These are phyloP conservation scores for Ephemerocybe angulata DNA, from an alignment of 768 basidiomycete species.

Conservation along the genomic window DNA sequence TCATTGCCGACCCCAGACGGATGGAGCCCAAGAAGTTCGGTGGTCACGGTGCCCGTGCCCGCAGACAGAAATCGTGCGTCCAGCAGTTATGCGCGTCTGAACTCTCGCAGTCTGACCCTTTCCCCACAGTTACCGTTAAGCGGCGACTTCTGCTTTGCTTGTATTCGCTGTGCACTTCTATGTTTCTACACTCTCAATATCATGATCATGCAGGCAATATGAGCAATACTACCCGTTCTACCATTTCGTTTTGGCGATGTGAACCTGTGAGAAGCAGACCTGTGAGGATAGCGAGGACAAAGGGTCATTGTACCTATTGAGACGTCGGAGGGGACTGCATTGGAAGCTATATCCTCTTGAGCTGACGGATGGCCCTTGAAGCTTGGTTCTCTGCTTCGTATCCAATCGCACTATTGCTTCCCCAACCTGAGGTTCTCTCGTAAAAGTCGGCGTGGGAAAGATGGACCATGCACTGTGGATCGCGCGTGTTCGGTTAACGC, in stretches of 20 bases:
- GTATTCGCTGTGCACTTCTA: constrained; percentile 44
- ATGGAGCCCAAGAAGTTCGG: constrained; percentile 99
- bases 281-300: no score
- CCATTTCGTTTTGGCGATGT: neutral
- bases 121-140: constrained; percentile 72
- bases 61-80: constrained; percentile 91
- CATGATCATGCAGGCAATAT: constrained; percentile 22
- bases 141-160: constrained; percentile 30
- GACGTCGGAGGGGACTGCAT: neutral
- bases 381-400: no score
- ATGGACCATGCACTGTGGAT: no score
- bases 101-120: constrained; percentile 12
- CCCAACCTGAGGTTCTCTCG: no score
- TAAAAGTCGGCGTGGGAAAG: neutral
- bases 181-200: constrained; percentile 34
- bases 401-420: no score
- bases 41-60: constrained; percentile 96
- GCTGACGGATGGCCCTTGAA: no score
- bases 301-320: no score
- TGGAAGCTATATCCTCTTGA: no score
- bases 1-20: constrained; percentile 93
- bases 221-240: constrained; percentile 9
- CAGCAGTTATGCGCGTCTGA: neutral
- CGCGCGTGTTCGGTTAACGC: neutral
- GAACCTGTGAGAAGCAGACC: no score